Base-by-base conservation (phyloP, 352 stramenopile species). In the Globisporangium takayamanum region DNA sequence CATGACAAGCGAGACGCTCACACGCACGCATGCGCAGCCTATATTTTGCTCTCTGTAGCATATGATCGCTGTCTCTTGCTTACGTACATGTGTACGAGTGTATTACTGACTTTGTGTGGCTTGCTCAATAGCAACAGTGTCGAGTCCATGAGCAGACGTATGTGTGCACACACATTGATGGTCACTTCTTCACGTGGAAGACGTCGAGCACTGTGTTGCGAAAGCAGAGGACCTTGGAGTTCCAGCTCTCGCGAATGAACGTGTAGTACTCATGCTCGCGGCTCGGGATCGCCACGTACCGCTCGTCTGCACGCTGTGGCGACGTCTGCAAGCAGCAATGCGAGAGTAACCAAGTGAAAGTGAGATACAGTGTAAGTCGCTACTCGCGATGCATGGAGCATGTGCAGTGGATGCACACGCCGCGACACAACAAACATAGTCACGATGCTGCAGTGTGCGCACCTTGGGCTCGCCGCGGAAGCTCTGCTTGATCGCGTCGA, bases 211-310 rank as follows among this genome's bases (percentile, higher is more conserved):
- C 62, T 55, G 72, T 78, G 64, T 87, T 75, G 49, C 82, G 79
- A 62, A 92, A 73, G 25, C 61, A 59, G 37, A 89, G 49, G 37
- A 92, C 76, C 64, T 82, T 80, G 37, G 72, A 66, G 71, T 92
- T 92, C 82, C 82, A 92, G 20, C 69, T 56, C 65, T 88, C 58
- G 50, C 82, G 79, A 46, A 89, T 57, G 66, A 69, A 74, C 70
- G 79, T 86, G 68, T 92, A 92, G 69, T 89, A 92, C 73, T 89
- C 82, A 64, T 92, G 82, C 68, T 92, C 82, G 33, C 69, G 78
- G 64, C 73, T 87, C 33, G 76, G 79, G 57, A 92, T 59, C 39
- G 74, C 52, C 54, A 78, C 76, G 63, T 92, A 92, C 46, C 80
- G 72, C 60, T 84, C 66, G 53, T 84, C 55, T 12, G 20, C 26